Evolutionary conservation across 1,284 basidiomycete genomes (phyloP), one percentile per base, ranked within the genome.

Genomic region (Leccinum subfulvum): DNA sequence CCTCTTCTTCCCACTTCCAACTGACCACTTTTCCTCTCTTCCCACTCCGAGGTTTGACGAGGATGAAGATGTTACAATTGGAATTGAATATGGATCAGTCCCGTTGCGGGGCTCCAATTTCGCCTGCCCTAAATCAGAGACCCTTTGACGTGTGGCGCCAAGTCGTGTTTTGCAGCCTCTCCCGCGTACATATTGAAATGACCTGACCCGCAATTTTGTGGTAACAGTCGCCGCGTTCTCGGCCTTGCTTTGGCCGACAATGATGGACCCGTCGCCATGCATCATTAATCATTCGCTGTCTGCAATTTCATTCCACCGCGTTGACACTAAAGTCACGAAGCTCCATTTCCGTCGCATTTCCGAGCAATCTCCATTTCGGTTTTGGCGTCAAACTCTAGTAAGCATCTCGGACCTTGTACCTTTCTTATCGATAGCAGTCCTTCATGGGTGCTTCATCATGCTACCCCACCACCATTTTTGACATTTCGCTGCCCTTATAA

Each of bases 1-100:
- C 73, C 73, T 68, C 73, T 68, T 75, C 79, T 81, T 78, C 80
- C 79, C 79, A 74, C 79, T 78, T 77, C 79, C 79, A 66, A 73
- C 79, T 73, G 74, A 74, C 79, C 79, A 70, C 77, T 74, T 68
- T 69, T 72, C 76, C 79, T 73, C 79, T 65, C 77, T 77, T 76
- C 75, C 78, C 78, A 75, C 77, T 76, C 78, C 78, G 37, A 39
- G 14, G 74, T 67, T 74, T 60, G 59, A 72, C 73, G 74, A 77
- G 78, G 79, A 79, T 68, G 71, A 75, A 70, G 74, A 76, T 73
- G 73, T 71, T 33, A 33, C 63, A 66, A 72, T 76, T 59, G 60
- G 47, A 62, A 65, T 61, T 49, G 57, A 56, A 58, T 59, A 41
- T 28, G 41, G 56, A 21, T 33, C 35, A 14, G 44, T 21, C 41